phyloP scores from a whole-genome alignment of 495 filamentous ascomycete genomes.

The Tuber magnatum region DNA sequence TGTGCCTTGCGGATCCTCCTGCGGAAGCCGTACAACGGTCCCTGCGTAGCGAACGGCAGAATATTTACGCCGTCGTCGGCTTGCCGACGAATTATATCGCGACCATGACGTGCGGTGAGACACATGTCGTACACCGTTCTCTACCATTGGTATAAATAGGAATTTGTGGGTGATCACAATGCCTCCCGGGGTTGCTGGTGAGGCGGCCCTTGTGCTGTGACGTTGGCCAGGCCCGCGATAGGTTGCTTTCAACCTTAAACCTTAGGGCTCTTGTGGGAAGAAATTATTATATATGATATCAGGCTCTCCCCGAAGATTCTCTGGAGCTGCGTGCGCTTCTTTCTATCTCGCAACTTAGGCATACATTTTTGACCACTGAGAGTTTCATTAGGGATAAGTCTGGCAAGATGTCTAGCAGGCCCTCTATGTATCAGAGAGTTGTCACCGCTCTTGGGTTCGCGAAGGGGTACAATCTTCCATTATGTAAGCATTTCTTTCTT shows the following conservation, averaged over 20 bases:
- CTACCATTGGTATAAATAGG: not conserved
- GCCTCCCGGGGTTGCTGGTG: not conserved
- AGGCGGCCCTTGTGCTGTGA: not conserved
- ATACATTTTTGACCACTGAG: not conserved
- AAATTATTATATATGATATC: not conserved
- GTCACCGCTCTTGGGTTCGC: conserved; percentile 42
- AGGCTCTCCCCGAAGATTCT: not conserved
- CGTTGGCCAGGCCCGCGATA: not conserved
- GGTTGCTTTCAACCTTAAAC: not conserved
- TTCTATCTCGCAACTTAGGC: not conserved
- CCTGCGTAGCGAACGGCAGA: not conserved
- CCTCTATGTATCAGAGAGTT: not conserved
- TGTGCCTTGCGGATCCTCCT: not conserved
- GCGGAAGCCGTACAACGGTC: not conserved
- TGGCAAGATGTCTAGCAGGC: not conserved
- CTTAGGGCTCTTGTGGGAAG: not conserved
- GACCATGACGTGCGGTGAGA: not conserved
- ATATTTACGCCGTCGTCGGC: not conserved
- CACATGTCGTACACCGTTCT: not conserved
- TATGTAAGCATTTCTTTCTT: conserved; percentile 35
- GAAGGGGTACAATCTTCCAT: conserved; percentile 43
- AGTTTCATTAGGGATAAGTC: not conserved
- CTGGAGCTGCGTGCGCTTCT: not conserved
- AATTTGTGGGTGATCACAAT: not conserved
- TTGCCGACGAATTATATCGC: not conserved